A percentile compares a stretch with the other conserved stretches of the same genome.
Evolutionary conservation across 2,329 filamentous ascomycete species (phyloP).

Genomic region (Xylaria digitata): DNA sequence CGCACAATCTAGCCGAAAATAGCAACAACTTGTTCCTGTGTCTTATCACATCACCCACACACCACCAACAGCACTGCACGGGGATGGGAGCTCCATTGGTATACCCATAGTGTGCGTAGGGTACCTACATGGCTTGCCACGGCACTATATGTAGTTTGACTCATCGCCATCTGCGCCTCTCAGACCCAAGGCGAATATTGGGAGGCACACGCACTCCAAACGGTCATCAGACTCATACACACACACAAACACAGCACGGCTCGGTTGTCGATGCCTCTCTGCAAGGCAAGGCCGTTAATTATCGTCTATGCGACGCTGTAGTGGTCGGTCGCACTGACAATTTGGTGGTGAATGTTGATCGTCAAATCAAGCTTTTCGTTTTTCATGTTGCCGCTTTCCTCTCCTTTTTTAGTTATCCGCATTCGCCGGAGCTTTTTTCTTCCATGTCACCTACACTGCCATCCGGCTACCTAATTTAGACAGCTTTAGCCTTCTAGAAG

Average conservation of each 20-base stretch:
- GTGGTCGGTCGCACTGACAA: conserved; percentile 13
- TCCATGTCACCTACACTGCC: not conserved
- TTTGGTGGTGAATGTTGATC: not conserved
- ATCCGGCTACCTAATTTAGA: conserved; percentile 13
- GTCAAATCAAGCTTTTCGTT: conserved; percentile 34
- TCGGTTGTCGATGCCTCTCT: not conserved
- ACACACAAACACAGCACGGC: not conserved
- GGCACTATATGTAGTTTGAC: too few relatives aligned
- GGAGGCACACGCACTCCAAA: too few relatives aligned
- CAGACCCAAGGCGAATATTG: too few relatives aligned
- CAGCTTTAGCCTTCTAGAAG: conserved; percentile 25
- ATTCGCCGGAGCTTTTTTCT: conserved; percentile 13
- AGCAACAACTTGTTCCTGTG: conserved; percentile 1
- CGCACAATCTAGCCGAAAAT: not conserved
- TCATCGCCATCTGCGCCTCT: too few relatives aligned
- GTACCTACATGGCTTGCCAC: too few relatives aligned
- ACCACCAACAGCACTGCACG: too few relatives aligned
- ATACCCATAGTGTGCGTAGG: too few relatives aligned
- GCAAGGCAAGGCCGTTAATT: not conserved
- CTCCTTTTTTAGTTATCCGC: conserved; percentile 18
- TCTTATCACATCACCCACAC: too few relatives aligned
- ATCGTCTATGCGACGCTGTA: conserved; percentile 3
- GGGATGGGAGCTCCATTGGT: not conserved
- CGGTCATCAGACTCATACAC: too few relatives aligned
- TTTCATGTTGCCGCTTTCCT: conserved; percentile 27